Conservation (phyloP, 2,329 filamentous ascomycete species). For the Penicillium rolfsii region DNA sequence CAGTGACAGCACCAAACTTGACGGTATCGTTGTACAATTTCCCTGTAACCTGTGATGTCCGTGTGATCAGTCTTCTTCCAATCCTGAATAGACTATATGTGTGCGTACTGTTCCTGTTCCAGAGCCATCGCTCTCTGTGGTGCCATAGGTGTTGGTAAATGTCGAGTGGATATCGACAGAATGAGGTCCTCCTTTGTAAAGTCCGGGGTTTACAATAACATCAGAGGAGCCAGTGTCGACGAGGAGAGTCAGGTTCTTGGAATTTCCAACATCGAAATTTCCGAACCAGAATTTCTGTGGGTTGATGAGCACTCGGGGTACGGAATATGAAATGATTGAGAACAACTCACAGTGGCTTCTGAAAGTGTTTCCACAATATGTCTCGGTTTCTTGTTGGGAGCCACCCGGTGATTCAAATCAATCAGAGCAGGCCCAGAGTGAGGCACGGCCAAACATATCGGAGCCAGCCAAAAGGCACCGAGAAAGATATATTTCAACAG, state of each 20-base stretch:
- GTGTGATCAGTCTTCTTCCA: background rate
- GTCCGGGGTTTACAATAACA: constrained; percentile 7
- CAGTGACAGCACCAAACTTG: constrained; percentile 9
- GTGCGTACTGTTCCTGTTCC: constrained; percentile 8
- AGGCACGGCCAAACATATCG: background rate
- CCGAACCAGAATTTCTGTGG: constrained; percentile 8
- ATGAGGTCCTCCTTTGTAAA: constrained; percentile 1
- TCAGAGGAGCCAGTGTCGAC: constrained; percentile 11
- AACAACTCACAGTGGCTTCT: background rate
- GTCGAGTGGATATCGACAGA: constrained; percentile 6
- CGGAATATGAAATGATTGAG: background rate
- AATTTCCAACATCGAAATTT: constrained; percentile 8
- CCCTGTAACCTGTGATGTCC: constrained; percentile 6
- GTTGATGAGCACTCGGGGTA: background rate
- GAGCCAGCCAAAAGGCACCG: background rate
- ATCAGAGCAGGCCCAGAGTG: background rate
- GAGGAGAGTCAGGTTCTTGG: constrained; percentile 7
- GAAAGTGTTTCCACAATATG: constrained; percentile 3
- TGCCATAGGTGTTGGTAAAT: constrained; percentile 8
- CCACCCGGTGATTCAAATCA: constrained; percentile 9
- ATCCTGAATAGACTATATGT: background rate
- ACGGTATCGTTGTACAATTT: constrained; percentile 14
- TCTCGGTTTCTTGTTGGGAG: constrained; percentile 1
- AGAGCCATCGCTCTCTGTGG: constrained; percentile 13
- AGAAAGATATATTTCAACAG: constrained; percentile 1